Percentiles rank a stretch among this genome's conserved stretches.
These are phyloP conservation scores for Yarrowia sp. DNA, from an alignment of 805 yeast genomes.

Conservation along the genomic window DNA sequence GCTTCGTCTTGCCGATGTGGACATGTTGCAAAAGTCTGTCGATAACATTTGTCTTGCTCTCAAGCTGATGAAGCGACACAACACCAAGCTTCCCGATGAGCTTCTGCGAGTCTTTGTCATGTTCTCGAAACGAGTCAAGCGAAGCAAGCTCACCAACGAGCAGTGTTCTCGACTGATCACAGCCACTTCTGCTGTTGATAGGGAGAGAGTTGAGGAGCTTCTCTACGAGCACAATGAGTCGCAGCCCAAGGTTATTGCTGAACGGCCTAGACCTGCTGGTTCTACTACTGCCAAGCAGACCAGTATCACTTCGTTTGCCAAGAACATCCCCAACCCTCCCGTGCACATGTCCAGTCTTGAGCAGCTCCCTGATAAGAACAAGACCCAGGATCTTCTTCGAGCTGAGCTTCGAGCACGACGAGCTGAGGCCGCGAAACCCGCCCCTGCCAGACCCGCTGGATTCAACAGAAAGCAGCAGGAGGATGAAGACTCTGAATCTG, in stretches of 20 bases:
- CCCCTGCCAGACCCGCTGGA: slow-evolving; percentile 60
- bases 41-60: slow-evolving; percentile 55
- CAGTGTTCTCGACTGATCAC: slow-evolving; percentile 34
- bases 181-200: slow-evolving; percentile 8
- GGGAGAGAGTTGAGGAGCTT: slow-evolving; percentile 28
- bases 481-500: slow-evolving; percentile 43
- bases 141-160: slow-evolving; percentile 31
- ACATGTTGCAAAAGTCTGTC: slow-evolving; percentile 76
- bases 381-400: slow-evolving; percentile 41
- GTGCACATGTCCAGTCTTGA: slow-evolving; percentile 35
- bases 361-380: slow-evolving; percentile 43
- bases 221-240: slow-evolving; percentile 24
- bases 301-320: slow-evolving; percentile 44
- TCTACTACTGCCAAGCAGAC: slow-evolving; percentile 8
- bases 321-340: slow-evolving; percentile 40
- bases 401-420: slow-evolving; percentile 35
- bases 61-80: slow-evolving; percentile 58
- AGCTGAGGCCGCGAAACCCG: slow-evolving; percentile 44
- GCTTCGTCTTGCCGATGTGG: slow-evolving; percentile 82
- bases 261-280: slow-evolving; percentile 9
- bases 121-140: slow-evolving; percentile 21
- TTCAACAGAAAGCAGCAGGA: slow-evolving; percentile 49
- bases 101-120: slow-evolving; percentile 11
- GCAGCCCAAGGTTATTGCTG: slow-evolving; percentile 10
- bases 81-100: slow-evolving; percentile 64